Percentiles rank a stretch among this genome's conserved stretches.
Conservation (phyloP, 2,329 filamentous ascomycete species). For the Domatiomyces globalis region DNA sequence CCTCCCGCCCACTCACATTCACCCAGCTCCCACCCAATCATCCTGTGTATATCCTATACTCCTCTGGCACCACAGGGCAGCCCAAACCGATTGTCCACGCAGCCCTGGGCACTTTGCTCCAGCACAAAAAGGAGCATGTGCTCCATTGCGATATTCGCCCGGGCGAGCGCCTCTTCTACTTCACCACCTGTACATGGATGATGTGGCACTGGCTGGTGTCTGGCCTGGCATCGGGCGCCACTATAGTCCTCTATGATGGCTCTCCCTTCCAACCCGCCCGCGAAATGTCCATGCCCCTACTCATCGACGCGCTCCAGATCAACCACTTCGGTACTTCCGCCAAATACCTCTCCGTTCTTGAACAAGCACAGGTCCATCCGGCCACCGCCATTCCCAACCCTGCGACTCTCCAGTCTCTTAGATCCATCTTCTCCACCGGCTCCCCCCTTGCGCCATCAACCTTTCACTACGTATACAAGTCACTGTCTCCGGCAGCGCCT, state of each 20-base stretch:
- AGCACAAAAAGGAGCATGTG: slow-evolving; percentile 93
- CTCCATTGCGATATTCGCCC: slow-evolving; percentile 70
- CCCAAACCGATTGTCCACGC: slow-evolving; percentile 95
- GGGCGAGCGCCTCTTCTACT: slow-evolving; percentile 70
- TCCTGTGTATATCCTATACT: slow-evolving; percentile 87
- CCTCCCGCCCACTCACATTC: slow-evolving; percentile 43
- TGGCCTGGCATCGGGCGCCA: slow-evolving; percentile 66
- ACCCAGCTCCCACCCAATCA: slow-evolving; percentile 69
- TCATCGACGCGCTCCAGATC: slow-evolving; percentile 67
- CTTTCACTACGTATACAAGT: slow-evolving; percentile 74
- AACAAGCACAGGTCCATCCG: slow-evolving; percentile 58
- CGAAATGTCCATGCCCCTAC: slow-evolving; percentile 64
- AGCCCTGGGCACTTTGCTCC: slow-evolving; percentile 73
- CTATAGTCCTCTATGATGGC: slow-evolving; percentile 78
- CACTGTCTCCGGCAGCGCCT: slow-evolving; percentile 38
- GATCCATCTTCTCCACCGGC: slow-evolving; percentile 86
- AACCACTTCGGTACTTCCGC: slow-evolving; percentile 93
- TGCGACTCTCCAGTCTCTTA: slow-evolving; percentile 38
- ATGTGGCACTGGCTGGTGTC: slow-evolving; percentile 99
- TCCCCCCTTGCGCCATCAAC: slow-evolving; percentile 86
- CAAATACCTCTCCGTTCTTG: slow-evolving; percentile 80
- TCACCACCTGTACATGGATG: slow-evolving; percentile 95
- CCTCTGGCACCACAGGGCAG: slow-evolving; percentile 70
- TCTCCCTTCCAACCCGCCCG: slow-evolving; percentile 73
- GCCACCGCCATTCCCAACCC: slow-evolving; percentile 33